A percentile compares a stretch with the other conserved stretches of the same genome.
Evolutionary conservation across 345 rosid genomes (phyloP).

Genomic region (Euclidium syriacum): DNA sequence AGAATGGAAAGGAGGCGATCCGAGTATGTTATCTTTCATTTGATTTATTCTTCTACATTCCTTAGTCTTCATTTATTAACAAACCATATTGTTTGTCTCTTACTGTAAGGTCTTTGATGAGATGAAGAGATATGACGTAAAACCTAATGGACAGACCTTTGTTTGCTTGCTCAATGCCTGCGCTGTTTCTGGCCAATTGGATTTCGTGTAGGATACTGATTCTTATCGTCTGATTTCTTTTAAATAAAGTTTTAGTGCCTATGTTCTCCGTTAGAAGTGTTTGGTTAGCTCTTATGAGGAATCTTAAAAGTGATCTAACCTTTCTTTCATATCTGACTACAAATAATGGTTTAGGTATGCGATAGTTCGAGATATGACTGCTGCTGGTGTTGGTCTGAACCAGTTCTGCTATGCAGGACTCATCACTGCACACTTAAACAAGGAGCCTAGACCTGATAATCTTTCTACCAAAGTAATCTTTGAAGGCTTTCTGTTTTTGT

Average conservation of each 20-base stretch:
- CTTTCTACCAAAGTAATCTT: conserved; percentile 56
- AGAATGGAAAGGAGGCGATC: conserved; percentile 63
- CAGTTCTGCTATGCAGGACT: conserved; percentile 98
- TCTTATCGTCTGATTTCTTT: conserved; percentile 5
- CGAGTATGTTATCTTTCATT: conserved; percentile 37
- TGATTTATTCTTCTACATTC: conserved; percentile 7
- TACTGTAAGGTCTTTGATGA: conserved; percentile 67
- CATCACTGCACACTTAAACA: conserved; percentile 74
- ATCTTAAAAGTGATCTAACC: neutral
- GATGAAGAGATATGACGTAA: conserved; percentile 85
- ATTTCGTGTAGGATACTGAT: conserved; percentile 71
- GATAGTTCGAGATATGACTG: conserved; percentile 96
- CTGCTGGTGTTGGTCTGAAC: conserved; percentile 90
- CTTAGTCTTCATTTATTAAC: neutral
- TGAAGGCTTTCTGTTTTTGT: neutral
- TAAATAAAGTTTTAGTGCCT: neutral
- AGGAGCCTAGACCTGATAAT: conserved; percentile 58
- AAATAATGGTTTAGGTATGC: conserved; percentile 49
- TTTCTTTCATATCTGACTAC: neutral
- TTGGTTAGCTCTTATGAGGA: neutral
- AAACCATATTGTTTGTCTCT: conserved; percentile 1
- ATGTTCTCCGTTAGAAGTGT: neutral
- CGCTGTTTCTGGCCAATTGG: conserved; percentile 81
- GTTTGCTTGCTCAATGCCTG: conserved; percentile 81
- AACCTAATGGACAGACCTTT: conserved; percentile 91